These are phyloP conservation scores for Camellia sinensis DNA, from an alignment of 148 eudicot genomes.

Conservation along the genomic window DNA sequence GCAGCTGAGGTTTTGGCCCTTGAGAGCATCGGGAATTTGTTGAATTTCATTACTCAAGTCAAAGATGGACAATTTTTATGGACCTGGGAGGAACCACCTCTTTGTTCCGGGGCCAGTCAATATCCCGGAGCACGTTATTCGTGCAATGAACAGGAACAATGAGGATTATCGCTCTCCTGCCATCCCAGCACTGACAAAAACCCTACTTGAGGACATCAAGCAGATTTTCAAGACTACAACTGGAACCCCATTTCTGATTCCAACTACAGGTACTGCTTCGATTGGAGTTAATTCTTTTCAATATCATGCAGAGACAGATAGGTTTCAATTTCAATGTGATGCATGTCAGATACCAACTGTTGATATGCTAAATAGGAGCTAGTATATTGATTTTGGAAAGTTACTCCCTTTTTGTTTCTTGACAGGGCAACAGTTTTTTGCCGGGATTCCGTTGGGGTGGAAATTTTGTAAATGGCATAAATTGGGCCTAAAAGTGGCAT, in stretches of 20 bases:
- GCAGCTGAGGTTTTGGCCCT: background rate
- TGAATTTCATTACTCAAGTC: background rate
- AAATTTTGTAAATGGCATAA: no score
- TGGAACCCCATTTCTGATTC: constrained; percentile 86
- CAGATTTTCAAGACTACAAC: constrained; percentile 90
- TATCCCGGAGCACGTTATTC: constrained; percentile 87
- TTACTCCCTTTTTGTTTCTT: no score
- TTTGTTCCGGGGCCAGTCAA: constrained; percentile 99
- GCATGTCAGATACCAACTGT: background rate
- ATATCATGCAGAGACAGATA: background rate
- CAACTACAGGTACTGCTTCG: constrained; percentile 74
- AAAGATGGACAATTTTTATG: constrained; percentile 79
- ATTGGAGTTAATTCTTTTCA: background rate
- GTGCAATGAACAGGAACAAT: constrained; percentile 96
- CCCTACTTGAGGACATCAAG: constrained; percentile 85
- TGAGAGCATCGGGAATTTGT: background rate
- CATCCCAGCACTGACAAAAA: constrained; percentile 79
- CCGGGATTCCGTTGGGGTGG: no score
- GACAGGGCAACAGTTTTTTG: no score
- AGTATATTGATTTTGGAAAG: background rate
- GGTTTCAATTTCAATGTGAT: no score
- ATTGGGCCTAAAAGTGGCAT: no score
- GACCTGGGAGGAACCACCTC: constrained; percentile 86
- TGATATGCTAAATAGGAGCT: background rate
- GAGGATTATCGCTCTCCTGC: constrained; percentile 99